Evolutionary conservation across 2,329 filamentous ascomycete genomes (phyloP).

Genomic region (Lasiodiplodia hormozganensis): DNA sequence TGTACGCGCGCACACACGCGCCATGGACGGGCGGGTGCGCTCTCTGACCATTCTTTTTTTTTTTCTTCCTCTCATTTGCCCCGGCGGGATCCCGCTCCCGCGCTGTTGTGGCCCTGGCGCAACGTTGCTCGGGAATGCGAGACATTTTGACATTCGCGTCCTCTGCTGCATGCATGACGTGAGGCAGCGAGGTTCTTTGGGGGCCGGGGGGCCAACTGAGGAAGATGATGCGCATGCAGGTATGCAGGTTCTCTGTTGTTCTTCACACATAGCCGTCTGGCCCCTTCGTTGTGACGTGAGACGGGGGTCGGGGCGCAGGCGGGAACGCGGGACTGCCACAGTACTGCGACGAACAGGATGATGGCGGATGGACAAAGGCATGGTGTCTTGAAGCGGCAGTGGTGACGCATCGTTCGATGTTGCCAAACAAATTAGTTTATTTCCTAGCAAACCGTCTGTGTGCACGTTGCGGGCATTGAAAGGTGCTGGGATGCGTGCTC

Average conservation of each 20-base stretch:
- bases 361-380: neutral
- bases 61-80: neutral
- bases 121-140: slow-evolving; percentile 8
- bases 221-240: slow-evolving; percentile 18
- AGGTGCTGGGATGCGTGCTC: neutral
- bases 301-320: neutral
- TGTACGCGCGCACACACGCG: neutral
- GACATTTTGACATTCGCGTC: slow-evolving; percentile 4
- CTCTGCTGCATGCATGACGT: neutral
- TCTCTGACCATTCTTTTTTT: neutral
- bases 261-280: neutral
- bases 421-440: neutral
- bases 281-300: slow-evolving; percentile 13
- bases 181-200: neutral
- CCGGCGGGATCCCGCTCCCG: neutral
- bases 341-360: slow-evolving; percentile 1
- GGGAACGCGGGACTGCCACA: slow-evolving; percentile 4
- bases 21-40: too few species aligned
- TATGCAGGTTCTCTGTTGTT: neutral
- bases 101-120: neutral
- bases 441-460: neutral
- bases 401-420: neutral
- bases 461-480: slow-evolving; percentile 21
- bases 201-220: neutral
- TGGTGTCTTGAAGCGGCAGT: neutral